Percentiles rank a stretch among this genome's conserved stretches.
Conservation (phyloP, 768 basidiomycete species). For the Tricholoma sp. region DNA sequence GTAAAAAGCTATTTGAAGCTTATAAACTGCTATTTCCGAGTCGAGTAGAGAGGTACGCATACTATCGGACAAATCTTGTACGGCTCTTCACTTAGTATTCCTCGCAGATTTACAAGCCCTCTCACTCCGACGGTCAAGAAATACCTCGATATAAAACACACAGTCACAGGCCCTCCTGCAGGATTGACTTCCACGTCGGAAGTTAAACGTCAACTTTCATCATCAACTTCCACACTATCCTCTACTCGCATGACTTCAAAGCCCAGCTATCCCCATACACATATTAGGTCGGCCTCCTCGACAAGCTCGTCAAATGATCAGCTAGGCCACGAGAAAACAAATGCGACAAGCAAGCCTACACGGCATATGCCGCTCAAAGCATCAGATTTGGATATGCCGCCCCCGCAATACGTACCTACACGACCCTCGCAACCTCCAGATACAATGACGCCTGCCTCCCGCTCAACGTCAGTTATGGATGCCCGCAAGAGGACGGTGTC, state of each 20-base stretch:
- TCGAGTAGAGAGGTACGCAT: constrained; percentile 56
- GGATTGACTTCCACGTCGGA: constrained; percentile 9
- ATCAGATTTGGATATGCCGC: constrained; percentile 14
- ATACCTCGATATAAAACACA: constrained; percentile 54
- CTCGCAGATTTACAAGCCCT: constrained; percentile 61
- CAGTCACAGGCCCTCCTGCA: constrained; percentile 10
- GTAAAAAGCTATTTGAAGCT: constrained; percentile 68
- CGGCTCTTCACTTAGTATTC: constrained; percentile 1
- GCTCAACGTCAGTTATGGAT: constrained; percentile 12
- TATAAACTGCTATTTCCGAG: constrained; percentile 68
- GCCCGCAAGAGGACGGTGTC: constrained; percentile 8
- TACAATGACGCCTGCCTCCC: constrained; percentile 5
- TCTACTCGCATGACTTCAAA: constrained; percentile 15
- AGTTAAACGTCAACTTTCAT: constrained; percentile 11
- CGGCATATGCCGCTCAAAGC: constrained; percentile 15
- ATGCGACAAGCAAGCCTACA: constrained; percentile 10
- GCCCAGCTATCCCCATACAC: constrained; percentile 5
- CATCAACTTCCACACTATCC: constrained; percentile 19
- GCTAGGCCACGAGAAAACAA: background rate
- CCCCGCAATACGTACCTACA: constrained; percentile 24
- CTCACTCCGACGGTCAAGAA: constrained; percentile 74
- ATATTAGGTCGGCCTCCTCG: constrained; percentile 23
- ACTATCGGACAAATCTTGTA: background rate
- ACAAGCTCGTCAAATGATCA: constrained; percentile 15
- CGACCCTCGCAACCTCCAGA: constrained; percentile 17